Evolutionary conservation across 306 rosid species (phyloP), one percentile per base, ranked within the genome.

Genomic region (Carpinus viminea): DNA sequence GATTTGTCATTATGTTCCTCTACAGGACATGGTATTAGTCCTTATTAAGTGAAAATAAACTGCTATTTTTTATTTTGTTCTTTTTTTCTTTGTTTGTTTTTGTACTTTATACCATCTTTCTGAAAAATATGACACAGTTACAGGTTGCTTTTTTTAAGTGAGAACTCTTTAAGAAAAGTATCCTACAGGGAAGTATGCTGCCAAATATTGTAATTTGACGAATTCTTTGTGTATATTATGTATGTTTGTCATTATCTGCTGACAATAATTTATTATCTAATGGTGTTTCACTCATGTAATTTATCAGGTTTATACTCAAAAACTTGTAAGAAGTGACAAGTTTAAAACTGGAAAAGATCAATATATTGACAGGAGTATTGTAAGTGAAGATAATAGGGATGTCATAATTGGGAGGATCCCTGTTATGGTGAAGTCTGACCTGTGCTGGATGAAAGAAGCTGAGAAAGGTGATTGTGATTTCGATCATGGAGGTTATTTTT

Each of bases 401-500:
- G 77, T 91, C 5, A 81, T 84, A 16, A 83, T 93, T 28, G 99
- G 99, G 43, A 90, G 91, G 66, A 62, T 95, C 76, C 98, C 99
- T 66, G 95, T 95, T 41, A 95, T 95, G 99, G 98, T 95, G 43
- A 95, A 81, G 82, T 93, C 99, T 55, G 89, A 95, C 83, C 74
- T 95, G 15, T 95, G 99, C 71, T 91, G 96, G 93, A 90, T 85
- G 98, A 95, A 88, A 73, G 97, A 57, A 8, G 89, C 48, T 0
- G 90, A 91, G 72, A 93, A 90, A 79, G 85, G 80, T 72, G 98
- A 95, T 71, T 93, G 97, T 74, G 98, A 95, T 48, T 91, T 89
- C 82, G 99, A 95, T 73, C 90, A 84, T 57, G 99, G 99, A 72
- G 99, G 99, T 51, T 95, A 95, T 77, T 95, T 95, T 78, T 65